phyloP scores from a whole-genome alignment of 805 yeast genomes.

The Priceomyces medius region DNA sequence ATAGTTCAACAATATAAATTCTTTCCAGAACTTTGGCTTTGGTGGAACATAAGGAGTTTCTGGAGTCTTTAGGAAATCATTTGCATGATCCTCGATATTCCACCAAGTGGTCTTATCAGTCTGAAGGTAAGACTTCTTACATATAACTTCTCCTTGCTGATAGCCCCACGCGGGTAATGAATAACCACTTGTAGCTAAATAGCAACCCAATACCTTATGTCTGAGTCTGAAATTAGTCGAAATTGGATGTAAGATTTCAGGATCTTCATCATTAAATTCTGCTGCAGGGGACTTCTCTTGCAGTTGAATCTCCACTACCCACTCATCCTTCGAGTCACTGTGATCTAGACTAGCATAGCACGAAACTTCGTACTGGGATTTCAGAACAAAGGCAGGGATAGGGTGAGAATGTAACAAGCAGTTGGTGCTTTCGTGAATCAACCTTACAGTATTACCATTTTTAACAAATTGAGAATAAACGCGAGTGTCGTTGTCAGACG shows the following conservation, averaged over 20 bases:
- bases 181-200: slow-evolving; percentile 70
- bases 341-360: slow-evolving; percentile 73
- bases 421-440: slow-evolving; percentile 69
- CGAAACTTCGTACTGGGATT: slow-evolving; percentile 74
- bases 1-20: slow-evolving; percentile 69
- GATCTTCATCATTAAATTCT: slow-evolving; percentile 48
- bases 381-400: slow-evolving; percentile 71
- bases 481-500: slow-evolving; percentile 15
- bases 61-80: slow-evolving; percentile 43
- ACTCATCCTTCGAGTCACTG: slow-evolving; percentile 84
- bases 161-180: slow-evolving; percentile 81
- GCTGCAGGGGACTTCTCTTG: slow-evolving; percentile 47
- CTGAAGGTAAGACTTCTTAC: slow-evolving; percentile 51
- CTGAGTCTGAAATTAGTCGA: slow-evolving; percentile 70
- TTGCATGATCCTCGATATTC: slow-evolving; percentile 73
- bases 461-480: slow-evolving; percentile 29
- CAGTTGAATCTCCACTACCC: slow-evolving; percentile 81
- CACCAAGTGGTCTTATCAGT: slow-evolving; percentile 73
- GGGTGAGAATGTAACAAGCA: slow-evolving; percentile 82
- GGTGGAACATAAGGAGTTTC: slow-evolving; percentile 35
- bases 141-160: slow-evolving; percentile 77
- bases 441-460: slow-evolving; percentile 67
- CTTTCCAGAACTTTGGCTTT: slow-evolving; percentile 59
- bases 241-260: slow-evolving; percentile 62
- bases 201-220: slow-evolving; percentile 66